Conservation (phyloP, 331 rosid genomes). For the Phaseolus coccineus region DNA sequence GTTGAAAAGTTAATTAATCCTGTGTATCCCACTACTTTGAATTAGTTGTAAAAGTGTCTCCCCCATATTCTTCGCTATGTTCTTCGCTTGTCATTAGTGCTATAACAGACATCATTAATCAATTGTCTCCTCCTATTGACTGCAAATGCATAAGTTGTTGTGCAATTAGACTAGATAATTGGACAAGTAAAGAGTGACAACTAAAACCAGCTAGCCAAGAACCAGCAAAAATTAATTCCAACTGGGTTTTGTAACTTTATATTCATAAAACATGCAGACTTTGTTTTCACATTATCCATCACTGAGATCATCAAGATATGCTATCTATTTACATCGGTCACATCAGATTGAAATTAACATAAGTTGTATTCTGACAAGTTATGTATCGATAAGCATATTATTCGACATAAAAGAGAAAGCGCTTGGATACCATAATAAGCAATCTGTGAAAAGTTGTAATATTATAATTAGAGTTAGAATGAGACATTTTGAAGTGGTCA, state of each 20-base stretch:
- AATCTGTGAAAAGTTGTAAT: background rate
- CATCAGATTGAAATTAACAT: background rate
- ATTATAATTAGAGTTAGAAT: background rate
- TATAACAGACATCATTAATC: conserved; percentile 38
- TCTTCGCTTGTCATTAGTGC: conserved; percentile 36
- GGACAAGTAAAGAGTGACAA: conserved; percentile 3
- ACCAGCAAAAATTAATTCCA: background rate
- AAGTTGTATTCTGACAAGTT: background rate
- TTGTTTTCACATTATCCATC: background rate
- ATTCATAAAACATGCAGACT: background rate
- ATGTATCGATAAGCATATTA: background rate
- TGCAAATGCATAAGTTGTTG: conserved; percentile 35
- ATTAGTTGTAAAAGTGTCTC: conserved; percentile 33
- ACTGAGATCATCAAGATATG: background rate
- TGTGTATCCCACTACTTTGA: conserved; percentile 46
- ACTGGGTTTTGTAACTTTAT: background rate
- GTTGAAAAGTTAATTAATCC: conserved; percentile 44
- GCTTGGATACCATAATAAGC: background rate
- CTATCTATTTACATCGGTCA: background rate
- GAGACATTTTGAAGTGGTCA: background rate
- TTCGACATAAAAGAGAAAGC: background rate
- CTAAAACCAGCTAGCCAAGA: conserved; percentile 3
- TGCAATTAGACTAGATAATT: conserved; percentile 28
- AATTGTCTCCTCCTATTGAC: conserved; percentile 44
- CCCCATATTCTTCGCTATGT: conserved; percentile 46